Percentiles rank a stretch among this genome's conserved stretches.
These are phyloP conservation scores for Thalassiosira livingstoniorum DNA, from an alignment of 352 stramenopile genomes.

Conservation along the genomic window DNA sequence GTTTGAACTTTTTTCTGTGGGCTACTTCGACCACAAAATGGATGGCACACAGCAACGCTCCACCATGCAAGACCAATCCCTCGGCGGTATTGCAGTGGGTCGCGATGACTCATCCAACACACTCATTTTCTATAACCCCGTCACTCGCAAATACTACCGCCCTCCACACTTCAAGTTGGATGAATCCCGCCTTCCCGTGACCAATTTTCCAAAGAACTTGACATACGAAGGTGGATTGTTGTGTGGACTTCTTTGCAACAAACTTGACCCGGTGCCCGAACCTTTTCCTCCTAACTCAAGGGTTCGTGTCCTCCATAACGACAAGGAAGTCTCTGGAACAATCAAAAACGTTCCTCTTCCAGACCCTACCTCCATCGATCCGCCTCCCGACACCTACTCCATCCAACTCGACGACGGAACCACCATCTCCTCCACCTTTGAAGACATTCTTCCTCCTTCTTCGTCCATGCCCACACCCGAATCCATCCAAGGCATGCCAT, in stretches of 20 bases:
- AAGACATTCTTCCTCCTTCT: too few relatives aligned
- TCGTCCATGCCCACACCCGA: too few relatives aligned
- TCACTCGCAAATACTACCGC: conserved; percentile 20
- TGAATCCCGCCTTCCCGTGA: conserved; percentile 1
- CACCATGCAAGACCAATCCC: conserved; percentile 10
- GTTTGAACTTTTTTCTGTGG: conserved; percentile 23
- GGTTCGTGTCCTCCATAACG: neutral
- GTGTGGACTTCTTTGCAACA: conserved; percentile 10
- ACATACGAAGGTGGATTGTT: conserved; percentile 17
- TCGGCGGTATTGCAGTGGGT: conserved; percentile 24
- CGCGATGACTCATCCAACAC: conserved; percentile 5
- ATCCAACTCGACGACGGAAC: conserved; percentile 17
- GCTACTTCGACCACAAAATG: neutral
- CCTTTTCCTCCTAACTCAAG: conserved; percentile 26
- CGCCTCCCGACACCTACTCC: neutral
- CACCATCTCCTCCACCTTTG: neutral
- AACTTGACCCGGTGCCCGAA: conserved; percentile 20
- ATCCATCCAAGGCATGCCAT: neutral
- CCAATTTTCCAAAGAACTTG: conserved; percentile 10
- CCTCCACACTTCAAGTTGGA: conserved; percentile 14
- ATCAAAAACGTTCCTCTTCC: conserved; percentile 7
- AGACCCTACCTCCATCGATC: neutral
- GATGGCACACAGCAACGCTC: neutral
- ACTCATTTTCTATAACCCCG: conserved; percentile 33
- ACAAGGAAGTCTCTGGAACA: neutral